Evolutionary conservation across 345 rosid species (phyloP).

Genomic region (Mallotus nudiflorus): DNA sequence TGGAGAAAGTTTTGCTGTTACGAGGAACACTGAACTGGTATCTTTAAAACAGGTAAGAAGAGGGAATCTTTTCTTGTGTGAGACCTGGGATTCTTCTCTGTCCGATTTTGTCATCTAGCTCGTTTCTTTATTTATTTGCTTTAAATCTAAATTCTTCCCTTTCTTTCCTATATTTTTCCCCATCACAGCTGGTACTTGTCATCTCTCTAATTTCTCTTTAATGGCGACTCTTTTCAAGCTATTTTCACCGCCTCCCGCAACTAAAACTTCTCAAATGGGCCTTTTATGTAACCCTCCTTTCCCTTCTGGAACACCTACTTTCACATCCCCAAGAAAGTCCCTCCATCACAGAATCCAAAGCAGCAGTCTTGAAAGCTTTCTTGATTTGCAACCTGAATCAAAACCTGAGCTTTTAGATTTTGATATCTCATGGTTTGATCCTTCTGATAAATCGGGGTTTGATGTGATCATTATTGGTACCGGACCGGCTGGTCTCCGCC

Average conservation of each 20-base stretch:
- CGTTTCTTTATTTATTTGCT: background rate
- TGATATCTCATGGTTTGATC: slow-evolving; percentile 43
- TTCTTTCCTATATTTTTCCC: too few species aligned
- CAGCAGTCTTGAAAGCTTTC: slow-evolving; percentile 49
- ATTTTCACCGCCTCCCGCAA: slow-evolving; percentile 23
- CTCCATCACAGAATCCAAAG: slow-evolving; percentile 17
- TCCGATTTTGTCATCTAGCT: background rate
- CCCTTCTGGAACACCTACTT: slow-evolving; percentile 15
- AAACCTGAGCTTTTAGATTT: slow-evolving; percentile 35
- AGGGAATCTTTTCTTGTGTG: slow-evolving; percentile 2
- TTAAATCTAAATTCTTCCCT: background rate
- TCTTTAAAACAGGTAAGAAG: background rate
- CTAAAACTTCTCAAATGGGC: slow-evolving; percentile 15
- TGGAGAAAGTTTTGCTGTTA: background rate
- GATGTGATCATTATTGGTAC: slow-evolving; percentile 63
- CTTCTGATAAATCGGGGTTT: slow-evolving; percentile 34
- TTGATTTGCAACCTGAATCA: slow-evolving; percentile 48
- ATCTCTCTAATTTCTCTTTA: background rate
- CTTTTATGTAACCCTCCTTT: slow-evolving; percentile 1
- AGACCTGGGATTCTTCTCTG: background rate
- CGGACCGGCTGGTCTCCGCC: slow-evolving; percentile 70
- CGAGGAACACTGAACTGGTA: background rate
- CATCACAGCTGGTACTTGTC: background rate
- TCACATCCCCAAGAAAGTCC: slow-evolving; percentile 7
- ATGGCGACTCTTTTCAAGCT: slow-evolving; percentile 37